A percentile compares a stretch with the other conserved stretches of the same genome.
phyloP scores from a whole-genome alignment of 176 grass and related monocot species.

The Tillandsia fasciculata region DNA sequence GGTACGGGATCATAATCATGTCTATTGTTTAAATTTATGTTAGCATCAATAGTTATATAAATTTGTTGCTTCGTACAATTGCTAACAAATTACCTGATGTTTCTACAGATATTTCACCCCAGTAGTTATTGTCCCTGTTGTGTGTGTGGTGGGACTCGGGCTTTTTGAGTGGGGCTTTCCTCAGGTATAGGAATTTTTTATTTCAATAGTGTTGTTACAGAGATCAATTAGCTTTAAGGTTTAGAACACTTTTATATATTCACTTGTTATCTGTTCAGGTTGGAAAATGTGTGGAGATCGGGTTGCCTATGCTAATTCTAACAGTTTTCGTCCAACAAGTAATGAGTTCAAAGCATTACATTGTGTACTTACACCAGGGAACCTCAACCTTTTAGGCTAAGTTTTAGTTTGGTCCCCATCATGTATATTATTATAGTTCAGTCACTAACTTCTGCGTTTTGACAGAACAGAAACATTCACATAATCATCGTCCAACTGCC shows the following conservation, averaged over 20 bases:
- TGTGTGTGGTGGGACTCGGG: constrained; percentile 90
- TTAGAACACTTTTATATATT: constrained; percentile 19
- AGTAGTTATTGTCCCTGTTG: constrained; percentile 76
- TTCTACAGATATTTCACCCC: constrained; percentile 69
- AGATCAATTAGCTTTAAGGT: constrained; percentile 5
- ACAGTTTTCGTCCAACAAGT: constrained; percentile 75
- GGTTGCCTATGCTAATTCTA: constrained; percentile 86
- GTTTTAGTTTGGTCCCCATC: no score
- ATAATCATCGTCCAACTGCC: no score
- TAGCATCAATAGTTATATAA: background rate
- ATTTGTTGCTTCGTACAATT: background rate
- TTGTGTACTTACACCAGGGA: no score
- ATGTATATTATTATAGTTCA: no score
- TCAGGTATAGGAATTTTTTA: constrained; percentile 43
- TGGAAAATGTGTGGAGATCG: constrained; percentile 99
- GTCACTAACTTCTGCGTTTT: no score
- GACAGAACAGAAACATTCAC: no score
- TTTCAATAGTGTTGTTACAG: constrained; percentile 11
- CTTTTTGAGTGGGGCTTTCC: constrained; percentile 87
- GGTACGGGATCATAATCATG: constrained; percentile 26
- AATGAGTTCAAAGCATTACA: background rate
- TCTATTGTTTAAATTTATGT: background rate
- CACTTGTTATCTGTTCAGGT: constrained; percentile 40
- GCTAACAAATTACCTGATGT: constrained; percentile 14
- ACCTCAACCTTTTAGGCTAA: no score